Evolutionary conservation across 345 rosid genomes (phyloP).

Genomic region (Eucalyptus sideroxylon): DNA sequence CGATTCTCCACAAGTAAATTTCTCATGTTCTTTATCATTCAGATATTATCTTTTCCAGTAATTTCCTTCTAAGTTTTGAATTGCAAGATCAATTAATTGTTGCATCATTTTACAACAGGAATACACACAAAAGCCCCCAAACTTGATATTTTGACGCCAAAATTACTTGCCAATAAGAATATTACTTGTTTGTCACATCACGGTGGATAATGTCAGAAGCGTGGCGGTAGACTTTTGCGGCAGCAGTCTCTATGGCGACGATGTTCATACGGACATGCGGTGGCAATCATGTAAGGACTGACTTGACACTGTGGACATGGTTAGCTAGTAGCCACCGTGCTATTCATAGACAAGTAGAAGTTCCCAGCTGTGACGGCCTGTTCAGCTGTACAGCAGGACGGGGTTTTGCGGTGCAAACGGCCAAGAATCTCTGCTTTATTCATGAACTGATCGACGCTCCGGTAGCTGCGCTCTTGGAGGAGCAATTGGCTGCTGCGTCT

Average conservation of each 20-base stretch:
- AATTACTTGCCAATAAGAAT: background rate
- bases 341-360: background rate
- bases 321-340: background rate
- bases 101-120: background rate
- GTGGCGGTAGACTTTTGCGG: rapidly evolving
- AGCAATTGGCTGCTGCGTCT: background rate
- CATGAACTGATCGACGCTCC: background rate
- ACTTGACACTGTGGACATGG: background rate
- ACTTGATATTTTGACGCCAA: background rate
- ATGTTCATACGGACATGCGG: background rate
- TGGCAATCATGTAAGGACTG: background rate
- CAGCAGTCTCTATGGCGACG: background rate
- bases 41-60: no score
- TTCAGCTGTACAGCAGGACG: no score
- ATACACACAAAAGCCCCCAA: background rate
- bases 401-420: background rate
- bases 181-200: no score
- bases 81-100: no score
- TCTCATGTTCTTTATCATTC: rapidly evolving
- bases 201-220: no score
- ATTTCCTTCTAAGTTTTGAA: rapidly evolving
- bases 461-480: background rate
- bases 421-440: background rate
- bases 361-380: background rate
- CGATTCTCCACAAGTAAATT: rapidly evolving